Conservation (phyloP, 2,329 filamentous ascomycete genomes). For the Cladophialophora psammophila region DNA sequence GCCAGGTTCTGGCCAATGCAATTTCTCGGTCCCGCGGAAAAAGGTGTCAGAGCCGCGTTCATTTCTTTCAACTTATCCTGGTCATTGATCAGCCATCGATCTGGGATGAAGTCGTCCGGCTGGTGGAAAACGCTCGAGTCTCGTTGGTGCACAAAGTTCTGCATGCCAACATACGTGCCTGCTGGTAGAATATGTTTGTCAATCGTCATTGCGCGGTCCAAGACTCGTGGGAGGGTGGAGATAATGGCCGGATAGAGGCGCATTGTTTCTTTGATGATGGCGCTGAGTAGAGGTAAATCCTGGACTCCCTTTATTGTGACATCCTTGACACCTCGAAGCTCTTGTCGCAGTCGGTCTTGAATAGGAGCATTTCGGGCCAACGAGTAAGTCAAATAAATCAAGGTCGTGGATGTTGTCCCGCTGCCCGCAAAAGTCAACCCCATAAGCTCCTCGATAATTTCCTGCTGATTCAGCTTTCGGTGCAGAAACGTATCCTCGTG, state of each 20-base stretch:
- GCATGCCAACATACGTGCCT: slow-evolving; percentile 34
- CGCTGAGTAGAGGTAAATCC: slow-evolving; percentile 34
- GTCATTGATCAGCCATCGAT: slow-evolving; percentile 38
- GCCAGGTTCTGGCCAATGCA: slow-evolving; percentile 42
- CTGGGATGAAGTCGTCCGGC: slow-evolving; percentile 35
- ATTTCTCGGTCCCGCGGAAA: slow-evolving; percentile 47
- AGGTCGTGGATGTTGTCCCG: slow-evolving; percentile 26
- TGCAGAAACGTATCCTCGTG: slow-evolving; percentile 19
- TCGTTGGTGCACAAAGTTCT: slow-evolving; percentile 35
- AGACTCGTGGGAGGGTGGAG: slow-evolving; percentile 33
- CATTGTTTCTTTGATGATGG: slow-evolving; percentile 39
- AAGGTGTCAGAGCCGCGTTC: slow-evolving; percentile 42
- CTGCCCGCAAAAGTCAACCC: slow-evolving; percentile 26
- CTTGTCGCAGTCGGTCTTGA: slow-evolving; percentile 19
- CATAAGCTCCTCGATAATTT: slow-evolving; percentile 28
- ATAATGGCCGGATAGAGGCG: slow-evolving; percentile 40
- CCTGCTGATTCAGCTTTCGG: slow-evolving; percentile 19
- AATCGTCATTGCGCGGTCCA: slow-evolving; percentile 17
- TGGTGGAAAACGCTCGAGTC: slow-evolving; percentile 30
- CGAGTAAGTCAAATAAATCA: slow-evolving; percentile 21
- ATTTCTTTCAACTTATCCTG: slow-evolving; percentile 33
- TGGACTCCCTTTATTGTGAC: neutral
- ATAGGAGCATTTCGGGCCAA: slow-evolving; percentile 4
- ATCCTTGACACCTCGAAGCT: slow-evolving; percentile 1
- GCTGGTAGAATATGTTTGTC: slow-evolving; percentile 30